Base-by-base conservation (phyloP, 2,329 filamentous ascomycete species). In the Calycina marina region DNA sequence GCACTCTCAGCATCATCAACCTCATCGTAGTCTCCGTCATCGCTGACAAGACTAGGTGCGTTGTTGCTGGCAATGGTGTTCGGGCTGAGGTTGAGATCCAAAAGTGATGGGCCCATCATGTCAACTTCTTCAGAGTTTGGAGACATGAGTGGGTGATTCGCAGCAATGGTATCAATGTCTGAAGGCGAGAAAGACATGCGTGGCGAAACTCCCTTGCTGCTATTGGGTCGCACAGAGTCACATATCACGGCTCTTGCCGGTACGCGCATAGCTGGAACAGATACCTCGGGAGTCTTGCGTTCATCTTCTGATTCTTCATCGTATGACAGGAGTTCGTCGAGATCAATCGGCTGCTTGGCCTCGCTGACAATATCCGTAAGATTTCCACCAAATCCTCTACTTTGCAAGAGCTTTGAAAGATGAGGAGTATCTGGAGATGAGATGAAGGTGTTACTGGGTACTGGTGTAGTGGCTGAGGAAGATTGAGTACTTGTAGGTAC, bases 21-120 rank as follows among this genome's bases (percentile, higher is more conserved):
- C 34, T 77, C 75, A 43, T 80, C 78, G 47, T 79, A 82, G 50
- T 84, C 79, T 45, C 78, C 77, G 49, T 84, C 78, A 54, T 86
- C 80, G 55, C 78, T 83, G 49, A 85, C 78, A 30, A 86, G 64
- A 45, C 77, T 84, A 14, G 80, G 80, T 6, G 80, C 78, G 43
- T 81, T 80, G 54, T 83, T 83, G 52, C 77, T 79, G 31, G 76
- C 64, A 27, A 75, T 57, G 0, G 76, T 78, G 45, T 73, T 72
- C 4, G 78, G 78, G 46, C 76, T 82, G n/a, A 22, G 20, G n/a
- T n/a, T n/a, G 36, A 81, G 55, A 33, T 80, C 72, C 28, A 63
- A 61, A 34, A 74, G 69, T 49, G 72, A 61, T 35, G 72, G 66
- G n/a, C 25, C 29, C 48, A 65, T 66, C 40, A 57, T 62, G 15